phyloP scores from a whole-genome alignment of 2,329 filamentous ascomycete genomes.

The Exutisphaerella laricina region DNA sequence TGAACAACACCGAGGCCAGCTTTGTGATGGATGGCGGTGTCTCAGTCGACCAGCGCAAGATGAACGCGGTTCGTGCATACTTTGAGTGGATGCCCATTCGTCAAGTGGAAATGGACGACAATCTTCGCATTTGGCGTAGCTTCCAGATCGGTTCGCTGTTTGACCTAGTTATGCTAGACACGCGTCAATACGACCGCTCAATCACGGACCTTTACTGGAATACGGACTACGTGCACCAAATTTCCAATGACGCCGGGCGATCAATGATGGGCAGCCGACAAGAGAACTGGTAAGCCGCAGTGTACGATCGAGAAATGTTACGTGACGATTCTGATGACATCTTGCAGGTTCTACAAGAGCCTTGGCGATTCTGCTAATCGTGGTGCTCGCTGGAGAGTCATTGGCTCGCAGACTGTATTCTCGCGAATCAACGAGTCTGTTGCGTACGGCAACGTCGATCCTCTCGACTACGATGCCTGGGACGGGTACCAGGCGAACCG shows the following conservation, averaged over 20 bases:
- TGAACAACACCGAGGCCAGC: constrained; percentile 63
- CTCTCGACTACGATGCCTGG: constrained; percentile 54
- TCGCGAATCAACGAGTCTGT: constrained; percentile 50
- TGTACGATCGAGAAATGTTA: too few species aligned
- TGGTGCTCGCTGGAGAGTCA: constrained; percentile 64
- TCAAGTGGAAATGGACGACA: constrained; percentile 64
- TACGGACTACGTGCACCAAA: constrained; percentile 40
- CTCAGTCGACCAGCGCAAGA: constrained; percentile 66
- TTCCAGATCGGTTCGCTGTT: constrained; percentile 62
- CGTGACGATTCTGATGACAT: too few species aligned
- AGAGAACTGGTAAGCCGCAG: constrained; percentile 73
- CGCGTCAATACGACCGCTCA: constrained; percentile 61
- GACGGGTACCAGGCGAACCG: constrained; percentile 65
- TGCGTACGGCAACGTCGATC: constrained; percentile 40
- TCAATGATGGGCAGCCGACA: constrained; percentile 66
- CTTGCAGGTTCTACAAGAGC: constrained; percentile 58
- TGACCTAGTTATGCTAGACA: constrained; percentile 65
- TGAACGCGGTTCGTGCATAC: constrained; percentile 66
- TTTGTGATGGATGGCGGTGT: constrained; percentile 54
- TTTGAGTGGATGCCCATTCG: constrained; percentile 55
- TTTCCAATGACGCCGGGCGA: constrained; percentile 62
- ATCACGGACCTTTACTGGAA: constrained; percentile 50
- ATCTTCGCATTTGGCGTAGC: constrained; percentile 61
- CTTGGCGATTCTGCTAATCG: constrained; percentile 46
- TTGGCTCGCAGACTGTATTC: constrained; percentile 66